Base-by-base conservation (phyloP, 768 basidiomycete genomes). In the Postia placenta region DNA sequence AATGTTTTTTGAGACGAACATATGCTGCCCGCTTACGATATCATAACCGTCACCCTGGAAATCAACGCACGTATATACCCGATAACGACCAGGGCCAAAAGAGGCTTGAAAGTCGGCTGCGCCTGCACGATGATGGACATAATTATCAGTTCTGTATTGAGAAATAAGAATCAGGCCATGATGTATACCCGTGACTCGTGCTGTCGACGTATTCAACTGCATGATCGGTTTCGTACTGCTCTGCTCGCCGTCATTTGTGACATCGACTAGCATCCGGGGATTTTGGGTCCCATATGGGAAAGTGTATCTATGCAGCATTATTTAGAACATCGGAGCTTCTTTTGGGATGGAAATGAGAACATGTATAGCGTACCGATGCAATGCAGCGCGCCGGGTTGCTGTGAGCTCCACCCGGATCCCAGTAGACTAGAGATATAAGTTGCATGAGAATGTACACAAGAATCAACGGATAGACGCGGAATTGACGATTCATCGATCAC, bases 81-180 rank as follows among this genome's bases (percentile, higher is more conserved):
- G 67, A 60, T 82, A 85, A 11, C 74, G 65, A 1, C 77, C 79
- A 36, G 78, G 76, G 2, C 81, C 82, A 56, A 84, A 84, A 0
- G 76, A 78, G 6, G 76, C 74, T 6, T 74, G 70, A 54, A 79
- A 83, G 26, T 62, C 64, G 6, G 66, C 64, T 19, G 67, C 69
- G 1, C 68, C 72, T 55, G 62, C 58, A 28, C 28, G 35, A 22
- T 23, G 42, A 36, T 47, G 36, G n/a, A 27, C n/a, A 17, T 23
- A 12, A 23, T 15, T 11, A 41, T 45, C 7, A 25, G 7, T 17
- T 9, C 28, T 20, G 28, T 22, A 22, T 11, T 9, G 38, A 40
- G 33, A 9, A 5, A 23, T 11, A 24, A 25, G 5, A 20, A 26
- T 7, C 2, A 26, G 4, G 4, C 23, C 26, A 35, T 17, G 22